phyloP scores from a whole-genome alignment of 2,329 filamentous ascomycete genomes.

The Nothophoma quercina region DNA sequence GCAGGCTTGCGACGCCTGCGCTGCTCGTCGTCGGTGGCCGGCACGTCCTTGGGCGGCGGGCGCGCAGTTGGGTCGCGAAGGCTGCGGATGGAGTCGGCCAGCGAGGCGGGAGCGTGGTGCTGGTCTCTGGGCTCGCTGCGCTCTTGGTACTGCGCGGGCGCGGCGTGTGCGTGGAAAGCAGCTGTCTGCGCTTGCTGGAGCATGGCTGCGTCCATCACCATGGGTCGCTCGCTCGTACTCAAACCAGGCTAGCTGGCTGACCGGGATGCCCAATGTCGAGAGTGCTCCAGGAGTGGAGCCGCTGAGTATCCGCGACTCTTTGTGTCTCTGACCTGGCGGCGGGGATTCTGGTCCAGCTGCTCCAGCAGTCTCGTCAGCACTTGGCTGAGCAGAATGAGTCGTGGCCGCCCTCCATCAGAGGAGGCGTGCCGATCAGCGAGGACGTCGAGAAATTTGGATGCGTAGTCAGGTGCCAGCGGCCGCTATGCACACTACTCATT shows the following conservation, averaged over 20 bases:
- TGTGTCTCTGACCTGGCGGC: slow-evolving; percentile 18
- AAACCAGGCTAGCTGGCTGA: slow-evolving; percentile 39
- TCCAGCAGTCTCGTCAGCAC: slow-evolving; percentile 22
- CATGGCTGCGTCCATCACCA: slow-evolving; percentile 39
- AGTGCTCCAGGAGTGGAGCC: slow-evolving; percentile 11
- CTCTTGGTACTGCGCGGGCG: slow-evolving; percentile 2
- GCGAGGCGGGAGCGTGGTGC: slow-evolving; percentile 23
- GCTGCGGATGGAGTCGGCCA: slow-evolving; percentile 40
- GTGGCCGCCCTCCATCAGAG: slow-evolving; percentile 22
- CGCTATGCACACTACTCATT: slow-evolving; percentile 4
- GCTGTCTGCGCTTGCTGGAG: slow-evolving; percentile 26
- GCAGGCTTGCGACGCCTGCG: slow-evolving; percentile 32
- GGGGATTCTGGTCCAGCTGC: not conserved
- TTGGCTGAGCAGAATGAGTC: slow-evolving; percentile 12
- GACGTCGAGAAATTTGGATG: slow-evolving; percentile 6
- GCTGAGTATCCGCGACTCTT: slow-evolving; percentile 23
- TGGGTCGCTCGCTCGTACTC: slow-evolving; percentile 25
- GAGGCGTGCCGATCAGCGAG: slow-evolving; percentile 9
- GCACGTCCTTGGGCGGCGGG: slow-evolving; percentile 25
- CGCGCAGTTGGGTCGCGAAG: slow-evolving; percentile 40
- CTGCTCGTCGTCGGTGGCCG: slow-evolving; percentile 29
- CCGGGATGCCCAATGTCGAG: slow-evolving; percentile 26
- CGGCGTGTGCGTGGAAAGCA: slow-evolving; percentile 5
- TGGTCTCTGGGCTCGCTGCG: no score
- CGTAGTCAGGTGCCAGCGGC: slow-evolving; percentile 8